These are phyloP conservation scores for Barnettozyma vustinii DNA, from an alignment of 805 yeast genomes.

Conservation along the genomic window DNA sequence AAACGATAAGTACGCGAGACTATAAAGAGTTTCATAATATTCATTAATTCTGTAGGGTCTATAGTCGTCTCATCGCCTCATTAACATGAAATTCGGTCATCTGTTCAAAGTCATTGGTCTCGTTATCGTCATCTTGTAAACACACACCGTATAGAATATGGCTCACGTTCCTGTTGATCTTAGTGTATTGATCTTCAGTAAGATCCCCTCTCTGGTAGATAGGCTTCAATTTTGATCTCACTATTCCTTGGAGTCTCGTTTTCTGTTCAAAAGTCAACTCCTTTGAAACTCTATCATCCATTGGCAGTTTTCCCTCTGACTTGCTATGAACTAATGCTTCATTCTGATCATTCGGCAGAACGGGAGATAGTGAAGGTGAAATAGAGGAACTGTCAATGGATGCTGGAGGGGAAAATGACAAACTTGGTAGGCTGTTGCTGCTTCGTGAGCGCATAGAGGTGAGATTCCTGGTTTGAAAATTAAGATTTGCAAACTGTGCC, in stretches of 20 bases:
- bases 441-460: background rate
- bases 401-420: constrained; percentile 9
- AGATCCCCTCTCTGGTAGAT: constrained; percentile 35
- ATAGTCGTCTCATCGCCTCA: constrained; percentile 3
- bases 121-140: constrained; percentile 7
- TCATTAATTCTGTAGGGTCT: constrained; percentile 1
- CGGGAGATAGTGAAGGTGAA: constrained; percentile 14
- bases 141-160: constrained; percentile 46
- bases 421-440: background rate
- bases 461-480: background rate
- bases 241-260: constrained; percentile 48
- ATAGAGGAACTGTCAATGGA: background rate
- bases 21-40: background rate
- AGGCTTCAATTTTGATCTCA: constrained; percentile 47
- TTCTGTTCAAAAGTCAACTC: constrained; percentile 40
- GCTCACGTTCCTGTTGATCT: constrained; percentile 58
- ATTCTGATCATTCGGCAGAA: constrained; percentile 2
- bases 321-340: constrained; percentile 1
- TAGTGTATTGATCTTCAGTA: constrained; percentile 43
- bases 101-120: constrained; percentile 12
- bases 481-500: background rate
- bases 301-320: constrained; percentile 9
- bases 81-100: constrained; percentile 16
- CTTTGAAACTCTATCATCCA: constrained; percentile 1
- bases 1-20: constrained; percentile 25